Conservation (phyloP, 306 rosid genomes). For the Mucuna pruriens region DNA sequence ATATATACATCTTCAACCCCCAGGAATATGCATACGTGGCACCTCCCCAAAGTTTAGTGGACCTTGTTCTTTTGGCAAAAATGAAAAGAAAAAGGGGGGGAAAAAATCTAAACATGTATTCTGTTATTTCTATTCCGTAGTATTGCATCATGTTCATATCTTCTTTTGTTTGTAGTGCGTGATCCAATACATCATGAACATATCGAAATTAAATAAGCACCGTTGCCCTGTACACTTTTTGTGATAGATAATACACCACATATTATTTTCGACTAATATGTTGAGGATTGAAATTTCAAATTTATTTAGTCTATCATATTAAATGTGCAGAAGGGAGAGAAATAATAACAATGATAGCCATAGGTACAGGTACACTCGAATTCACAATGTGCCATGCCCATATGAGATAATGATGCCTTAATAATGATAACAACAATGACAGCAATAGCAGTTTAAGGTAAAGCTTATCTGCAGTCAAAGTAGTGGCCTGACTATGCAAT, state of each 20-base stretch:
- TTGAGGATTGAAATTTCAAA: slow-evolving; percentile 35
- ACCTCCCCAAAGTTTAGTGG: slow-evolving; percentile 53
- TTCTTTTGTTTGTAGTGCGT: slow-evolving; percentile 37
- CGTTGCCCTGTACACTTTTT: slow-evolving; percentile 22
- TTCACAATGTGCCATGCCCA: slow-evolving; percentile 48
- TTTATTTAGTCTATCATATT: slow-evolving; percentile 17
- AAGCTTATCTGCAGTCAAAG: slow-evolving; percentile 37
- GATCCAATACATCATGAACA: slow-evolving; percentile 45
- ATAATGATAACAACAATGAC: slow-evolving; percentile 49
- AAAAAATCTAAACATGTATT: slow-evolving; percentile 34
- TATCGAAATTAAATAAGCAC: slow-evolving; percentile 44
- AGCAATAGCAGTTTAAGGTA: slow-evolving; percentile 33
- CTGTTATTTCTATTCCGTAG: slow-evolving; percentile 42
- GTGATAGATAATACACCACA: slow-evolving; percentile 46
- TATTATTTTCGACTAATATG: slow-evolving; percentile 42
- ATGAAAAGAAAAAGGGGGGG: background rate
- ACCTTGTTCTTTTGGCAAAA: slow-evolving; percentile 40
- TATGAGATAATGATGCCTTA: slow-evolving; percentile 43
- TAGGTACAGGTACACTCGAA: slow-evolving; percentile 5
- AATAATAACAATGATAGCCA: slow-evolving; percentile 34
- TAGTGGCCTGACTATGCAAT: slow-evolving; percentile 36
- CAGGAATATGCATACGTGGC: slow-evolving; percentile 52
- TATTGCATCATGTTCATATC: slow-evolving; percentile 47
- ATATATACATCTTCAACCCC: slow-evolving; percentile 43
- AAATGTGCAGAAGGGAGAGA: slow-evolving; percentile 27